A percentile compares a stretch with the other conserved stretches of the same genome.
phyloP scores from a whole-genome alignment of 768 basidiomycete species.

The Auriscalpium vulgare region DNA sequence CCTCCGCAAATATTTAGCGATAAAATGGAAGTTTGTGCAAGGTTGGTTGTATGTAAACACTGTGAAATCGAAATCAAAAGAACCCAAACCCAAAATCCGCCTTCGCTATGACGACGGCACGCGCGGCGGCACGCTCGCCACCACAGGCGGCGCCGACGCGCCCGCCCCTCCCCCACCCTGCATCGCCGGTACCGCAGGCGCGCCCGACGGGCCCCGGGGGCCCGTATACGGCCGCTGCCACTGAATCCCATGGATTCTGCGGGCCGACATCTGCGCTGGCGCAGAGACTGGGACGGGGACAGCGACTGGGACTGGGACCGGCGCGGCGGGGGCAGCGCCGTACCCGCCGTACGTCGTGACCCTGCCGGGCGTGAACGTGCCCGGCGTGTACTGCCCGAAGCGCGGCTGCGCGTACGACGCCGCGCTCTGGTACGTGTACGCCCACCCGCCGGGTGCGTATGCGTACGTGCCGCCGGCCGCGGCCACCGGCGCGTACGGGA shows the following conservation, averaged over 20 bases:
- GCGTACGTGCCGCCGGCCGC: not conserved
- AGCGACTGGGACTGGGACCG: not conserved
- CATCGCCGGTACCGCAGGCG: not conserved
- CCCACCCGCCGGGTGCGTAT: not conserved
- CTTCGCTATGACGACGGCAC: too few relatives aligned
- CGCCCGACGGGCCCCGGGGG: not conserved
- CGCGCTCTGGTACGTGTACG: not conserved
- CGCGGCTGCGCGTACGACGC: not conserved
- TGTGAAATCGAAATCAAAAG: too few relatives aligned
- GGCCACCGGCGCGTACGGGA: not conserved
- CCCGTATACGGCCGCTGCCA: constrained; percentile 11
- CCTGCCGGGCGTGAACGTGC: too few relatives aligned
- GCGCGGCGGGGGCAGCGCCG: not conserved
- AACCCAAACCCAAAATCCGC: too few relatives aligned
- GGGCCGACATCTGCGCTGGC: not conserved
- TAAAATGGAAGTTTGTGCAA: too few relatives aligned
- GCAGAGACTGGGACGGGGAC: not conserved
- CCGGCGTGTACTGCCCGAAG: not conserved
- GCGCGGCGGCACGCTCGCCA: too few relatives aligned
- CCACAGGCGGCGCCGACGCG: too few relatives aligned
- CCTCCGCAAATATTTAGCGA: too few relatives aligned
- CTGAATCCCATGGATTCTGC: constrained; percentile 1
- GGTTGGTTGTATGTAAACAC: too few relatives aligned
- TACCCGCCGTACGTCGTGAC: not conserved
- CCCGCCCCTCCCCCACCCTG: not conserved